Conservation (phyloP, 2,329 filamentous ascomycete species). For the Dactylellina haptotyla region DNA sequence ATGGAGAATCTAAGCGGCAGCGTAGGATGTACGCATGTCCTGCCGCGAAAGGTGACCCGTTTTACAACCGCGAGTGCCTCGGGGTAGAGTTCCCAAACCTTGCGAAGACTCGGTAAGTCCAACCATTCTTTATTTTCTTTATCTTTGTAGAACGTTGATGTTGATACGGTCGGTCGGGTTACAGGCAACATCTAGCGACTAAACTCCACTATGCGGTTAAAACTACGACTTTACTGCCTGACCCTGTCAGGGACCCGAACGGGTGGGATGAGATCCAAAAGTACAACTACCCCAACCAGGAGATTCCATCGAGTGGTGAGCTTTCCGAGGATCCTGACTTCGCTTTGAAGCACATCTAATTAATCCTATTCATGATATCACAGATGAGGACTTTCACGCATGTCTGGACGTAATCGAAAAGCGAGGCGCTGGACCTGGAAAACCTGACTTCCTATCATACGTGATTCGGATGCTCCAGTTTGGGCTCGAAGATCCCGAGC, state of each 20-base stretch:
- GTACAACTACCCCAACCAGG: conserved; percentile 25
- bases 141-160: neutral
- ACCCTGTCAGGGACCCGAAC: conserved; percentile 34
- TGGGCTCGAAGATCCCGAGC: neutral
- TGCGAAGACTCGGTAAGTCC: conserved; percentile 37
- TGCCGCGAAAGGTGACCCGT: conserved; percentile 46
- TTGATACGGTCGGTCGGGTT: neutral
- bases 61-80: conserved; percentile 27
- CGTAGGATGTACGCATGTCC: conserved; percentile 34
- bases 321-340: neutral
- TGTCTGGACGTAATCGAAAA: conserved; percentile 19
- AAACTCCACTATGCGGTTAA: conserved; percentile 21
- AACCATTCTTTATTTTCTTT: neutral
- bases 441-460: conserved; percentile 34
- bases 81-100: conserved; percentile 45
- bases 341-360: neutral
- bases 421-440: conserved; percentile 19
- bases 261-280: conserved; percentile 37
- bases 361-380: neutral
- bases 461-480: conserved; percentile 23
- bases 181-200: conserved; percentile 36
- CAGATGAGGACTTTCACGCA: conserved; percentile 39
- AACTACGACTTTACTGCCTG: conserved; percentile 29
- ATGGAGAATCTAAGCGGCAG: neutral
- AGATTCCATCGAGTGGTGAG: conserved; percentile 37